A percentile compares a stretch with the other conserved stretches of the same genome.
phyloP scores from a whole-genome alignment of 768 basidiomycete species.

The Pulveroboletus sp. region DNA sequence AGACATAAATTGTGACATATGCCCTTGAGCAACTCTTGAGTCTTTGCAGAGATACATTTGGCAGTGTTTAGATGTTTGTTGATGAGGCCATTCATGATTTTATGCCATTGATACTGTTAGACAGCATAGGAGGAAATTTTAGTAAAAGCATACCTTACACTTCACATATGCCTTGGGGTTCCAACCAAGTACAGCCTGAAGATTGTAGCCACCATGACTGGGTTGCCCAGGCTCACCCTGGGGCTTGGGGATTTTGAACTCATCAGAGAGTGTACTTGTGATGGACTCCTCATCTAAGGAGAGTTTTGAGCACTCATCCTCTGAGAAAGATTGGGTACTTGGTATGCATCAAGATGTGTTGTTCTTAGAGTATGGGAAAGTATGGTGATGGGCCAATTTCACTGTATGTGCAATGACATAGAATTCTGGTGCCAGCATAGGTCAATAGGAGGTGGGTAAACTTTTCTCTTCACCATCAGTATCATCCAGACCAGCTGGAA shows the following conservation, averaged over 20 bases:
- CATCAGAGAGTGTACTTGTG: background rate
- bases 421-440: too few species aligned
- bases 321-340: background rate
- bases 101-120: background rate
- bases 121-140: background rate
- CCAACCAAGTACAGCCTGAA: constrained; percentile 20
- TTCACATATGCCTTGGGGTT: constrained; percentile 8
- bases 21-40: background rate
- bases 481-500: too few species aligned
- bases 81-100: background rate
- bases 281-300: background rate
- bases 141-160: constrained; percentile 18
- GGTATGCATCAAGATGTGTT: background rate
- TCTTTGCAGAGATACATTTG: constrained; percentile 7
- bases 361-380: too few species aligned
- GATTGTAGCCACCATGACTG: constrained; percentile 24
- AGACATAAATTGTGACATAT: background rate
- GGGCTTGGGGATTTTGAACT: constrained; percentile 25
- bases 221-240: constrained; percentile 20
- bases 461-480: too few species aligned
- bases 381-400: too few species aligned
- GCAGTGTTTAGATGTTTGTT: constrained; percentile 2
- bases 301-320: background rate
- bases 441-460: too few species aligned
- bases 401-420: too few species aligned